phyloP scores from a whole-genome alignment of 1,284 basidiomycete genomes.

The Golubevia pallescens region DNA sequence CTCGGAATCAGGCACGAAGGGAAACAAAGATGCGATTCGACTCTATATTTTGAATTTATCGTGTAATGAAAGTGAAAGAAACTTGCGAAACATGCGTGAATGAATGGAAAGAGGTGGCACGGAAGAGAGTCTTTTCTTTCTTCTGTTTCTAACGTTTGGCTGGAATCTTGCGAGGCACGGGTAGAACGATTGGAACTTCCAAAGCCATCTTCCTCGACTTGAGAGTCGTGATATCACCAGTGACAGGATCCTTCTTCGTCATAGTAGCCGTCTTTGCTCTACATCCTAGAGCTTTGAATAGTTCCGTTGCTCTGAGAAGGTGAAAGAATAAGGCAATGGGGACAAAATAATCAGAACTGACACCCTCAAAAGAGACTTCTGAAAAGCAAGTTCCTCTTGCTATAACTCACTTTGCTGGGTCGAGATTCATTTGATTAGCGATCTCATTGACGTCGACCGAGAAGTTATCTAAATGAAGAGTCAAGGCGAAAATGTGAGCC shows the following conservation, averaged over 20 bases:
- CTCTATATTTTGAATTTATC: too few species aligned
- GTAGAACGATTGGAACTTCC: background rate
- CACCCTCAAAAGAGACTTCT: too few species aligned
- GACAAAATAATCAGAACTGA: background rate
- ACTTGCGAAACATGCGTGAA: too few species aligned
- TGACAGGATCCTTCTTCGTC: background rate
- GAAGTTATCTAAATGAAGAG: conserved; percentile 53
- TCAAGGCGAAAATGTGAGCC: conserved; percentile 49
- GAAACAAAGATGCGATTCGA: too few species aligned
- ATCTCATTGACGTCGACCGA: conserved; percentile 30
- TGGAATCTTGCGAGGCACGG: background rate
- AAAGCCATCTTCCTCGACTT: background rate
- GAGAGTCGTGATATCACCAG: background rate
- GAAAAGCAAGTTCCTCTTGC: too few species aligned
- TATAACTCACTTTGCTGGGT: conserved; percentile 17
- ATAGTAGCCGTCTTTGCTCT: background rate
- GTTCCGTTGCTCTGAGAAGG: conserved; percentile 12
- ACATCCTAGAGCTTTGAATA: conserved; percentile 23
- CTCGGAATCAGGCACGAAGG: too few species aligned
- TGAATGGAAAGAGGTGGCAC: too few species aligned
- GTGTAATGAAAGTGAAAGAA: too few species aligned
- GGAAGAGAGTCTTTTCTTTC: background rate
- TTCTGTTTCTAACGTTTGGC: background rate
- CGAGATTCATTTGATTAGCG: conserved; percentile 20
- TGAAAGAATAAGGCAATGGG: background rate